Evolutionary conservation across 2,329 filamentous ascomycete species (phyloP), one percentile per base, ranked within the genome.

Genomic region (Bimuria novae-zelandiae): DNA sequence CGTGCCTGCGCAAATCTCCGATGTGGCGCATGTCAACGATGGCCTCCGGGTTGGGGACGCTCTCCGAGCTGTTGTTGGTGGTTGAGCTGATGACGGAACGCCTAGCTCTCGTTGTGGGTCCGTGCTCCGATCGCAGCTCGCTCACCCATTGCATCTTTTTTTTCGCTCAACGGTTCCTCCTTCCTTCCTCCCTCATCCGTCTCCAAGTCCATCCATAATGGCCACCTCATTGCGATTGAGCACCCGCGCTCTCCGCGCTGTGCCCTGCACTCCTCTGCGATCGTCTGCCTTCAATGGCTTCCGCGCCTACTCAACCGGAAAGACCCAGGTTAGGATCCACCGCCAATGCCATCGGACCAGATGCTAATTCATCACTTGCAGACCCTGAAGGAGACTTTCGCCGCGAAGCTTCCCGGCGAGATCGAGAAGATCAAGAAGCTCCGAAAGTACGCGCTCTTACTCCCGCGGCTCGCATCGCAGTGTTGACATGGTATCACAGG

Each of bases 351-450:
- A 56, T 35, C 16, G 48, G 36, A 41, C 44, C 56, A 54, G 51
- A 62, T 65, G 60, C 75, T 71, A 49, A 69, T 55, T n/a, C 17
- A 45, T 23, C 42, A 62, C 62, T 51, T 68, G 53, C 69, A 99
- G 94, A 92, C 92, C 68, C 82, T 99, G 76, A 99, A 99, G 84
- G 94, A 99, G 78, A 93, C 92, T 75, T 97, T 99, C 78, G 93
- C 93, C 76, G 92, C 94, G 78, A 89, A 93, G 74, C 84, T 99
- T 60, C 94, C 94, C 69, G 91, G 88, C 77, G 95, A 97, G 86
- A 89, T 97, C 75, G 94, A 99, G 82, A 90, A 97, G 86, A 92
- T 99, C 84, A 99, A 99, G 90, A 87, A 91, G 79, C 88, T 99
- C 73, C 87, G 91, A 79, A 97, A 97, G 91, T 96, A 83, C 79